Evolutionary conservation across 352 stramenopile genomes (phyloP).

Genomic region (Phytophthora meadii): DNA sequence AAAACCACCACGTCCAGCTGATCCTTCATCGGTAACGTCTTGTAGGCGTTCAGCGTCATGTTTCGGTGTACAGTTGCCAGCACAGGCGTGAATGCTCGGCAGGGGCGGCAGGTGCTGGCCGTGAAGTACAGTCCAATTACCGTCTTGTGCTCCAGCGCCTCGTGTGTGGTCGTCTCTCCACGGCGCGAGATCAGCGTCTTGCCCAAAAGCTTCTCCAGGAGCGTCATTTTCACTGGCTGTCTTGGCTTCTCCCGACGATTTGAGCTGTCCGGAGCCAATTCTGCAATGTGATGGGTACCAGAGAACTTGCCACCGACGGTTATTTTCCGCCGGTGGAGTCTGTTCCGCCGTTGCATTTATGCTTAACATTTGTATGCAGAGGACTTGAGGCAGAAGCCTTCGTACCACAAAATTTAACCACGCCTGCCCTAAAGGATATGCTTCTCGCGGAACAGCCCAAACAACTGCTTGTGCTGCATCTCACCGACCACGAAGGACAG

Average conservation of each 20-base stretch:
- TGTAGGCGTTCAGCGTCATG: conserved; percentile 70
- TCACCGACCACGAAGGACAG: conserved; percentile 82
- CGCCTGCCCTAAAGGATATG: conserved; percentile 45
- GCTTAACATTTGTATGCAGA: conserved; percentile 24
- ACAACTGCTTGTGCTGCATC: conserved; percentile 82
- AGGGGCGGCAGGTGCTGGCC: conserved; percentile 62
- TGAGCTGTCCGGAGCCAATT: conserved; percentile 16
- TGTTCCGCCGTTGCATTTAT: conserved; percentile 23
- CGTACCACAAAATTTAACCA: conserved; percentile 5
- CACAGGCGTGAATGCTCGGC: conserved; percentile 68
- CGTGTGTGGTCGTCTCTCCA: conserved; percentile 53
- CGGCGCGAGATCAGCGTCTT: conserved; percentile 57
- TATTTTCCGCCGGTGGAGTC: conserved; percentile 49
- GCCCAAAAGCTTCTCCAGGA: conserved; percentile 67
- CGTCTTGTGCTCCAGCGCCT: conserved; percentile 61
- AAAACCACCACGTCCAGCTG: conserved; percentile 70
- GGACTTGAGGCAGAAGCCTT: conserved; percentile 3
- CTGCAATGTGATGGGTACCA: conserved; percentile 8
- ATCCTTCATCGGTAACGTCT: conserved; percentile 59
- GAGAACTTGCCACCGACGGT: conserved; percentile 7
- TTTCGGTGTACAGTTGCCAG: conserved; percentile 69
- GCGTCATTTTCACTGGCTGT: conserved; percentile 41
- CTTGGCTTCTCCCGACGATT: conserved; percentile 11
- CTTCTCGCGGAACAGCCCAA: conserved; percentile 66
- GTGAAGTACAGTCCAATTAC: conserved; percentile 76